phyloP scores from a whole-genome alignment of 2,329 filamentous ascomycete genomes.

The Claviceps paspali region DNA sequence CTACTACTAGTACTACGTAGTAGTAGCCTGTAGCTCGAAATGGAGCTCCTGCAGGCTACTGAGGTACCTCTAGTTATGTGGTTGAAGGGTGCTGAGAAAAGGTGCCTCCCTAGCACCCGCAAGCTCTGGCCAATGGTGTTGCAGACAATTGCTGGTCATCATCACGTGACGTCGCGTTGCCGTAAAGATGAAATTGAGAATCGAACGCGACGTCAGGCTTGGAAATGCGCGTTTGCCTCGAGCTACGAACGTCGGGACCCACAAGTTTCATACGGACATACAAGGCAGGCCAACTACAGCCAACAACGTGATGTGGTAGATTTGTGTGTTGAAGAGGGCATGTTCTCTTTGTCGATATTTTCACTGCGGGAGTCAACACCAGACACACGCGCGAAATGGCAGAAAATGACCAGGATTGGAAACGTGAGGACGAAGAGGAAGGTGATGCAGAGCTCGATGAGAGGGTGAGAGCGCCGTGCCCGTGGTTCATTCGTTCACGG shows the following conservation, averaged over 20 bases:
- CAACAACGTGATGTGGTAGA: not conserved
- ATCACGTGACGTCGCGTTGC: constrained; percentile 18
- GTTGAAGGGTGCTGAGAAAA: not conserved
- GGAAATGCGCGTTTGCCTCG: constrained; percentile 19
- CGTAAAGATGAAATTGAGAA: constrained; percentile 6
- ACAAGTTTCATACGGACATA: constrained; percentile 4
- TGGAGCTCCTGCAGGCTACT: not conserved
- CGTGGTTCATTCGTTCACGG: too few relatives aligned
- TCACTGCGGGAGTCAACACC: not conserved
- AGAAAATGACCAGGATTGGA: constrained; percentile 26
- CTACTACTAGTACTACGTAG: too few relatives aligned
- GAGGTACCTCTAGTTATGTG: not conserved
- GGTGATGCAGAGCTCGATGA: constrained; percentile 46
- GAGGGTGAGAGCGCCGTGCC: constrained; percentile 30
- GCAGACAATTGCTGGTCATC: constrained; percentile 8
- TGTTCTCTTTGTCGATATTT: too few relatives aligned
- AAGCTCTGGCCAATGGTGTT: constrained; percentile 13
- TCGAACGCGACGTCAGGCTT: too few relatives aligned
- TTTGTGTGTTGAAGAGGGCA: too few relatives aligned
- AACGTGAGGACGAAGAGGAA: constrained; percentile 47
- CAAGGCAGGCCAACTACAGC: not conserved
- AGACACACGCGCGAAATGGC: constrained; percentile 13
- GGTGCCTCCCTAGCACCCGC: constrained; percentile 6
- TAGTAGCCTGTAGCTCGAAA: too few relatives aligned
- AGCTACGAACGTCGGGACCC: constrained; percentile 9